Base-by-base conservation (phyloP, 257 asterid species). In the Solanum gracilifrons region DNA sequence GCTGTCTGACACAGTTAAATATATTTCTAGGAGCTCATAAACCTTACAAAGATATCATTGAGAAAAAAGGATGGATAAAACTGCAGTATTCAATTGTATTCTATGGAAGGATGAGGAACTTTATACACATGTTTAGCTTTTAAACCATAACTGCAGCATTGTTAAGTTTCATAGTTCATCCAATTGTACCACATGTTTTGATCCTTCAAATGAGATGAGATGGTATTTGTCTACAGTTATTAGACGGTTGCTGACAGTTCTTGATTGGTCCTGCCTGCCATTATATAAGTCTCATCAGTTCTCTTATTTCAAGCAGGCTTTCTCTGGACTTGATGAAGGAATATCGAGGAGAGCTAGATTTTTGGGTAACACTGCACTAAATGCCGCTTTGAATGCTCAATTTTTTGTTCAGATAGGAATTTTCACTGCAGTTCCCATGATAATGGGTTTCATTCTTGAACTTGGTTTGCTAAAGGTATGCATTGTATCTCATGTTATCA, bases 401-500 rank as follows among this genome's bases (percentile, higher is more conserved):
- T 97, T 97, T 92, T 90, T 97, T 92, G 98, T 97, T 90, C 99
- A 97, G 87, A 97, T 97, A 87, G 99, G 99, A 69, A 87, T 97
- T 88, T 95, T 97, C 91, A 97, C 99, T 51, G 99, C 99, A 36
- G 98, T 97, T 72, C 99, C 99, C 82, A 97, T 97, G 99, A 35
- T 97, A 60, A 85, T 97, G 98, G 99, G 99, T 69, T 97, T 97
- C 89, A 95, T 97, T 92, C 98, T 97, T 84, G 99, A 97, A 89
- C 83, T 86, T 82, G 99, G 99, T 48, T 91, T 97, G 91, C 91
- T 97, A 88, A 94, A 95, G 98, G 99, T 97, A 87, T 87, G 89
- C n/a, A 21, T 66, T 86, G 29, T 36, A 23, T 75, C 32, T 76
- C 35, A 23, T 41, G 62, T 41, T 55, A 58, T 51, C 68, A 55